Conservation (phyloP, 2,329 filamentous ascomycete species). For the Fusarium palustre region DNA sequence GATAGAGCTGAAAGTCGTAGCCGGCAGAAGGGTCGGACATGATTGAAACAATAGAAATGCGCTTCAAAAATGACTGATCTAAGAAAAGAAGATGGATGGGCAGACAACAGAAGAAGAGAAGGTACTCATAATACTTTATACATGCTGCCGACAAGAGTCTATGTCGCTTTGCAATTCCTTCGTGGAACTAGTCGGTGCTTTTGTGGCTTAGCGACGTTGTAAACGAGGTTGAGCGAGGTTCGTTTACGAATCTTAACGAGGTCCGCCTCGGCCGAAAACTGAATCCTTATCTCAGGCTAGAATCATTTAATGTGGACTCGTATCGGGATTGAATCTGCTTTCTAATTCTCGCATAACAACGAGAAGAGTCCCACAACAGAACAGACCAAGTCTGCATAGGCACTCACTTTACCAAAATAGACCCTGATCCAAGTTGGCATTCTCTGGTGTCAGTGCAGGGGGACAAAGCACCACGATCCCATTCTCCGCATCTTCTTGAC, state of each 20-base stretch:
- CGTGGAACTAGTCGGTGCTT: not conserved
- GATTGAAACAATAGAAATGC: not conserved
- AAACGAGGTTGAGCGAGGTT: not conserved
- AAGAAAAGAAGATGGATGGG: not conserved
- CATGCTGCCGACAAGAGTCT: not conserved
- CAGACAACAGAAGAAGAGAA: not conserved
- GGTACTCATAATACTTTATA: not conserved
- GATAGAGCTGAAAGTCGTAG: conserved; percentile 13
- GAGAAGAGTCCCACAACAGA: too few species aligned
- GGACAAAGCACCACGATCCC: conserved; percentile 33
- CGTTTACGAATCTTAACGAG: not conserved
- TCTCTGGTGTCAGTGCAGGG: not conserved
- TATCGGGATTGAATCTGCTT: not conserved
- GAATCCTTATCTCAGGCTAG: not conserved
- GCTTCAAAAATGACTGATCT: not conserved
- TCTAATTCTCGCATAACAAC: not conserved
- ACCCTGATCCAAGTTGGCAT: not conserved
- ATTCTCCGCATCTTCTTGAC: conserved; percentile 31
- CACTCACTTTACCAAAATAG: not conserved
- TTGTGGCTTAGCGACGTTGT: not conserved
- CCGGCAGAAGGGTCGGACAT: not conserved
- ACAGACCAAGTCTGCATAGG: not conserved
- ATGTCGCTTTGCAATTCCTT: not conserved
- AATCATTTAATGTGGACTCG: not conserved
- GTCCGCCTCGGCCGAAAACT: too few species aligned